These are phyloP conservation scores for Naganishia liquefaciens DNA, from an alignment of 1,284 basidiomycete species.

Conservation along the genomic window DNA sequence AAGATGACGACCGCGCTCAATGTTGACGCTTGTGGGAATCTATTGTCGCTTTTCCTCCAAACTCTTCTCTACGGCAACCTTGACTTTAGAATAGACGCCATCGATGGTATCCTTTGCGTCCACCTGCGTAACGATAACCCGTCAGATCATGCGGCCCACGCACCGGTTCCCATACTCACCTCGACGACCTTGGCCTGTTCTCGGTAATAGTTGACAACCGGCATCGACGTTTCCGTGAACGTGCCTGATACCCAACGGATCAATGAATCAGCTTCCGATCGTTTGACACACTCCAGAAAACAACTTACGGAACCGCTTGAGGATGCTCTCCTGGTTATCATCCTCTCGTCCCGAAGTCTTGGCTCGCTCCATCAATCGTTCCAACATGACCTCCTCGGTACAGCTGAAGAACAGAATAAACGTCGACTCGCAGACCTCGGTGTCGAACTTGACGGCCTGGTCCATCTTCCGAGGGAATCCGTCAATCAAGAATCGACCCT, in stretches of 20 bases:
- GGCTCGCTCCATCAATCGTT: constrained; percentile 80
- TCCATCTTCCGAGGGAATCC: constrained; percentile 99
- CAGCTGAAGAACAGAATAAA: constrained; percentile 88
- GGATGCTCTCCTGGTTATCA: constrained; percentile 93
- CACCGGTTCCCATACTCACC: constrained; percentile 57
- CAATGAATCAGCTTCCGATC: constrained; percentile 22
- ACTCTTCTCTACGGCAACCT: constrained; percentile 58
- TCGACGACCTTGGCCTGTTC: constrained; percentile 72
- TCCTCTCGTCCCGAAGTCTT: constrained; percentile 95
- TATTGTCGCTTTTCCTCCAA: constrained; percentile 34
- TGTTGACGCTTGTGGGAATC: background rate
- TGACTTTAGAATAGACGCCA: constrained; percentile 68
- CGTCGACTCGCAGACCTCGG: constrained; percentile 74
- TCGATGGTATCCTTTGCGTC: constrained; percentile 74
- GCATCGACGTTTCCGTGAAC: constrained; percentile 91
- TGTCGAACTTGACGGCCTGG: constrained; percentile 90
- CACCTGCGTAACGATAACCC: constrained; percentile 59
- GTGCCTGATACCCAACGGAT: constrained; percentile 63
- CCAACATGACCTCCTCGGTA: constrained; percentile 82
- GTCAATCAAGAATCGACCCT: constrained; percentile 89
- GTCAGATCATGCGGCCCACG: constrained; percentile 1
- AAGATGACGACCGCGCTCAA: no score
- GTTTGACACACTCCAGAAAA: background rate
- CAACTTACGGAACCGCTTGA: constrained; percentile 85
- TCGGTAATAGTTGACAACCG: constrained; percentile 86